phyloP scores from a whole-genome alignment of 2,329 filamentous ascomycete species.

The Rugonectria rugulosa region DNA sequence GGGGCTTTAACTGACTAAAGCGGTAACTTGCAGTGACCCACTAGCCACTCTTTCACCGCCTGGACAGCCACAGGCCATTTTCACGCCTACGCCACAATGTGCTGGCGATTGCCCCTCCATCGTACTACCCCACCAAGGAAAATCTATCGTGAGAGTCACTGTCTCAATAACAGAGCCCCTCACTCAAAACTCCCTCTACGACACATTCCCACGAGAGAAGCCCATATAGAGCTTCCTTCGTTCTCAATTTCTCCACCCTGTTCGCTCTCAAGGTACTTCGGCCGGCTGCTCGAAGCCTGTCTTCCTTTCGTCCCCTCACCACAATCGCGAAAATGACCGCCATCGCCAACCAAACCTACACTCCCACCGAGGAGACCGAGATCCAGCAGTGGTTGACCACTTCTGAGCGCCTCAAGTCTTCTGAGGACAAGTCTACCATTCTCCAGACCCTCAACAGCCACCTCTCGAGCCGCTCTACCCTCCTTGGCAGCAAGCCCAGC shows the following conservation, averaged over 20 bases:
- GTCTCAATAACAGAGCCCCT: constrained; percentile 14
- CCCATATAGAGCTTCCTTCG: constrained; percentile 36
- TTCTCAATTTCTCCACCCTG: constrained; percentile 41
- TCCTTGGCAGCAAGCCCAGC: constrained; percentile 89
- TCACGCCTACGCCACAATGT: constrained; percentile 13
- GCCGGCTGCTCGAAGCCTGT: constrained; percentile 45
- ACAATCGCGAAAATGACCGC: constrained; percentile 65
- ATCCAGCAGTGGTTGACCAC: constrained; percentile 89
- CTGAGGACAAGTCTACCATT: constrained; percentile 70
- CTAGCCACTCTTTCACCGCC: constrained; percentile 9
- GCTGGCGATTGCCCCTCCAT: constrained; percentile 32
- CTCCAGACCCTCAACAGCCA: constrained; percentile 85
- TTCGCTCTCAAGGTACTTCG: constrained; percentile 51
- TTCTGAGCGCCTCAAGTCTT: constrained; percentile 68
- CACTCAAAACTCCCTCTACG: constrained; percentile 3
- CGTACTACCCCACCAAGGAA: constrained; percentile 1
- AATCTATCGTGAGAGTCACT: constrained; percentile 28
- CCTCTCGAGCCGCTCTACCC: constrained; percentile 85
- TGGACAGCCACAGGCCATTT: constrained; percentile 15
- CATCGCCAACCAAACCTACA: constrained; percentile 75
- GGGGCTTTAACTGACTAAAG: neutral
- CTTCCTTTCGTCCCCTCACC: constrained; percentile 44
- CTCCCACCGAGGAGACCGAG: constrained; percentile 81
- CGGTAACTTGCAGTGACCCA: neutral
- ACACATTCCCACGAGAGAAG: constrained; percentile 30